Evolutionary conservation across 2,329 filamentous ascomycete species (phyloP).

Genomic region (Neofusicoccum sp.): DNA sequence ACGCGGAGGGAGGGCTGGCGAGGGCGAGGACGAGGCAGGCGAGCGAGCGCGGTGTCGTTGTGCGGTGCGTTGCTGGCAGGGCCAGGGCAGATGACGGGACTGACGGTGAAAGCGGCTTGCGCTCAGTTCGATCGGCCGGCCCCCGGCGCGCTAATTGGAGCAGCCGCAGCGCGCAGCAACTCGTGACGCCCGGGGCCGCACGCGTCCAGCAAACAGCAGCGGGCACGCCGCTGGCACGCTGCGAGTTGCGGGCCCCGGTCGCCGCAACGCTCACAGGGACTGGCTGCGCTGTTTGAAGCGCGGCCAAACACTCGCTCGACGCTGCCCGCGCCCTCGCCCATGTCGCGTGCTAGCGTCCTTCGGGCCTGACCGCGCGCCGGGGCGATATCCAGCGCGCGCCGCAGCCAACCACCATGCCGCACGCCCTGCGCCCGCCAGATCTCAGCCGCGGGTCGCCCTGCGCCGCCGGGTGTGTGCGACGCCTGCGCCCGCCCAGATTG

Average conservation of each 20-base stretch:
- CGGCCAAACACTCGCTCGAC: slow-evolving; percentile 2
- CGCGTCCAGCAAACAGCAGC: slow-evolving; percentile 14
- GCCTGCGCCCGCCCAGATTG: not conserved
- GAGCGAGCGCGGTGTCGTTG: not conserved
- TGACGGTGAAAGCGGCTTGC: slow-evolving; percentile 17
- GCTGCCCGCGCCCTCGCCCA: not conserved
- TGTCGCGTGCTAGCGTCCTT: not conserved
- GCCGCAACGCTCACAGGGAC: not conserved
- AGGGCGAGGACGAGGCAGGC: not conserved
- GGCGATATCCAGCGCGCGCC: not conserved
- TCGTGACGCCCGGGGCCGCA: slow-evolving; percentile 11
- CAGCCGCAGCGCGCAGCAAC: slow-evolving; percentile 1
- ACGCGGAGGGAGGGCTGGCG: not conserved
- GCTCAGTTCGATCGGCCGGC: not conserved
- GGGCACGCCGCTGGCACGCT: not conserved
- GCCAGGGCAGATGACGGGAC: slow-evolving; percentile 16
- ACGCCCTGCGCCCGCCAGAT: not conserved
- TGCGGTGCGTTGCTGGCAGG: not conserved
- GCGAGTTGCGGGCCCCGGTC: not conserved
- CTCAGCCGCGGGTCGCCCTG: not conserved
- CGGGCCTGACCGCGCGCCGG: not conserved
- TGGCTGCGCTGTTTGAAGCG: not conserved
- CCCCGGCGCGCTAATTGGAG: slow-evolving; percentile 8
- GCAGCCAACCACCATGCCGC: not conserved
- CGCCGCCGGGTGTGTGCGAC: not conserved